These are phyloP conservation scores for Boletus smithii DNA, from an alignment of 1,284 basidiomycete genomes.

Conservation along the genomic window DNA sequence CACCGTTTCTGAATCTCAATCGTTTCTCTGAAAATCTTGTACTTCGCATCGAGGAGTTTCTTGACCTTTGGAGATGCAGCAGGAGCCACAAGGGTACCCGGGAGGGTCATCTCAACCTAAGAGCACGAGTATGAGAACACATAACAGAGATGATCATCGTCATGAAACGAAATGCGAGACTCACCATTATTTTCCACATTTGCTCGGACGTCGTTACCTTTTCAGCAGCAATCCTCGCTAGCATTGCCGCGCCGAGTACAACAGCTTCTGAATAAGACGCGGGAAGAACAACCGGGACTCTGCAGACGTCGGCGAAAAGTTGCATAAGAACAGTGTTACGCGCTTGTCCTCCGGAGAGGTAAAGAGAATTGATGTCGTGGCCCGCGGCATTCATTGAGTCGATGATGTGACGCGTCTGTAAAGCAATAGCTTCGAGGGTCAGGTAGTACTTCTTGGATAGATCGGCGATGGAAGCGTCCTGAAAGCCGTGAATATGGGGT, in stretches of 20 bases:
- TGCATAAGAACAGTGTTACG: constrained; percentile 83
- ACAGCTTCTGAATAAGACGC: constrained; percentile 78
- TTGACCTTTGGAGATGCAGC: constrained; percentile 59
- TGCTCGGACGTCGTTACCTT: constrained; percentile 49
- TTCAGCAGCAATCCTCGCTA: constrained; percentile 85
- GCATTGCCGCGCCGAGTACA: constrained; percentile 90
- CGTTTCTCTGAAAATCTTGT: constrained; percentile 86
- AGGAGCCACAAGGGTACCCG: constrained; percentile 75
- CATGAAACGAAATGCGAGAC: constrained; percentile 19
- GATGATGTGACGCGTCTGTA: constrained; percentile 94
- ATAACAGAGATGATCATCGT: too few species aligned
- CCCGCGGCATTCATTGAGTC: constrained; percentile 87
- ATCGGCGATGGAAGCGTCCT: constrained; percentile 76
- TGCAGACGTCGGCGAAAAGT: constrained; percentile 84
- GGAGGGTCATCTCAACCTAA: constrained; percentile 88
- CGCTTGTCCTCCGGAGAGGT: constrained; percentile 91
- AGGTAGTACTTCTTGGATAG: constrained; percentile 90
- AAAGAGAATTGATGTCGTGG: constrained; percentile 83
- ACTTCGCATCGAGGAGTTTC: constrained; percentile 85
- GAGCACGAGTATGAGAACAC: constrained; percentile 1
- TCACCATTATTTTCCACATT: constrained; percentile 92
- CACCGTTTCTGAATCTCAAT: constrained; percentile 87
- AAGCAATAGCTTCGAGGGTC: constrained; percentile 90
- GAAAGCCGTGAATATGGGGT: background rate
- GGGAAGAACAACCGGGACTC: constrained; percentile 83